Evolutionary conservation across 2,329 filamentous ascomycete species (phyloP).

Genomic region (Mycosphaerella sp.): DNA sequence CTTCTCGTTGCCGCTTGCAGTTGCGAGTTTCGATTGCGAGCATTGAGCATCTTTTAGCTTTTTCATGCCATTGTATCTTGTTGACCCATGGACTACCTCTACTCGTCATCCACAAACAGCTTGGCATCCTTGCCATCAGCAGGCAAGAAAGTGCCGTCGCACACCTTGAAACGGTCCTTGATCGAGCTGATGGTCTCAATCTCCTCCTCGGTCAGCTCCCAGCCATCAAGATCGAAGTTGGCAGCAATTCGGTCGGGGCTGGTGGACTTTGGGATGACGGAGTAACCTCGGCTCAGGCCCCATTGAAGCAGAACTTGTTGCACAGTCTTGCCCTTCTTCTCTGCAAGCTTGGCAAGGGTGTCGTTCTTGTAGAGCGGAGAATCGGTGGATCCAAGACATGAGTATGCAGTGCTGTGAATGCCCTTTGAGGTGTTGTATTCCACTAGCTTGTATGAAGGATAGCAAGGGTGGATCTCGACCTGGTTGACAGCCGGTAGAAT

Average conservation of each 20-base stretch:
- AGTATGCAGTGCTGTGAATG: slow-evolving; percentile 71
- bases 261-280: slow-evolving; percentile 80
- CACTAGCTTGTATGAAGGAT: slow-evolving; percentile 73
- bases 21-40: too few relatives aligned
- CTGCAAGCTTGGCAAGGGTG: slow-evolving; percentile 53
- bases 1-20: too few relatives aligned
- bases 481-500: slow-evolving; percentile 68
- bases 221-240: slow-evolving; percentile 70
- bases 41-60: too few relatives aligned
- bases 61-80: too few relatives aligned
- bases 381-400: slow-evolving; percentile 64
- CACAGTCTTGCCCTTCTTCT: slow-evolving; percentile 60
- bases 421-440: slow-evolving; percentile 65
- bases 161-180: slow-evolving; percentile 75
- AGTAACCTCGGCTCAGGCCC: slow-evolving; percentile 74
- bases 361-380: slow-evolving; percentile 64
- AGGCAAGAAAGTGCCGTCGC: slow-evolving; percentile 44
- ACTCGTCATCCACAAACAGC: slow-evolving; percentile 18
- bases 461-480: slow-evolving; percentile 73
- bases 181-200: slow-evolving; percentile 61
- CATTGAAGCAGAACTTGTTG: slow-evolving; percentile 75
- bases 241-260: slow-evolving; percentile 65
- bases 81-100: neutral
- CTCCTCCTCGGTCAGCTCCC: slow-evolving; percentile 67
- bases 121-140: slow-evolving; percentile 16